These are phyloP conservation scores for Escallonia herrerae DNA, from an alignment of 129 eudicot genomes.

Conservation along the genomic window DNA sequence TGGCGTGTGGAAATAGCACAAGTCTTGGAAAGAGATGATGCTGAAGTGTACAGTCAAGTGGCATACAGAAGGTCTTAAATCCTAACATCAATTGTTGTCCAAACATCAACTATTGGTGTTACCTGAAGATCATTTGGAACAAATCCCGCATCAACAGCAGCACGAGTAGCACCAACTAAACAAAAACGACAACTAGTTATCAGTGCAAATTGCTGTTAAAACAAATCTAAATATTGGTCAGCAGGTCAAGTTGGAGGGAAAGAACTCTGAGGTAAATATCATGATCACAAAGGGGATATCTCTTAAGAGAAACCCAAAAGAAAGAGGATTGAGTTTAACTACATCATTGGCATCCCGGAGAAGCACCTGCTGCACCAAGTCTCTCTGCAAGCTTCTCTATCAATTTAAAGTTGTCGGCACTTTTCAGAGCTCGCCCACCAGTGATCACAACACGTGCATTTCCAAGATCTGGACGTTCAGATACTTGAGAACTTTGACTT, in stretches of 20 bases:
- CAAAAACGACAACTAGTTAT: slow-evolving; percentile 5
- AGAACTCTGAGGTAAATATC: background rate
- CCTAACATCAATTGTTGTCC: background rate
- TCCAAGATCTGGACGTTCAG: slow-evolving; percentile 96
- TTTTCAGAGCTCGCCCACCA: slow-evolving; percentile 89
- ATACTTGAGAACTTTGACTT: slow-evolving; percentile 53
- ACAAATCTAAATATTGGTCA: too few relatives aligned
- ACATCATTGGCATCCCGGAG: background rate
- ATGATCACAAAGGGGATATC: background rate
- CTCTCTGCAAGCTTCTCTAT: slow-evolving; percentile 89
- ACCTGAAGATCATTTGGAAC: slow-evolving; percentile 98
- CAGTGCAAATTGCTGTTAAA: too few relatives aligned
- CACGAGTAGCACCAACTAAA: slow-evolving; percentile 97
- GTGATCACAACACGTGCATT: slow-evolving; percentile 84
- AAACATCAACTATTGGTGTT: slow-evolving; percentile 5
- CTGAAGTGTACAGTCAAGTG: too few relatives aligned
- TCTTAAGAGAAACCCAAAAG: background rate
- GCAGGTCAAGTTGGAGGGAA: background rate
- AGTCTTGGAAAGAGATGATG: too few relatives aligned
- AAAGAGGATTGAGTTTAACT: background rate
- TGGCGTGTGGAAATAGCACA: too few relatives aligned
- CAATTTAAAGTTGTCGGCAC: slow-evolving; percentile 92
- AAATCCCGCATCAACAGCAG: slow-evolving; percentile 96
- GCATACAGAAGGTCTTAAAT: background rate
- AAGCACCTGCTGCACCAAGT: slow-evolving; percentile 94